A percentile compares a stretch with the other conserved stretches of the same genome.
phyloP scores from a whole-genome alignment of 2,329 filamentous ascomycete genomes.

The Colletotrichum gigasporum region DNA sequence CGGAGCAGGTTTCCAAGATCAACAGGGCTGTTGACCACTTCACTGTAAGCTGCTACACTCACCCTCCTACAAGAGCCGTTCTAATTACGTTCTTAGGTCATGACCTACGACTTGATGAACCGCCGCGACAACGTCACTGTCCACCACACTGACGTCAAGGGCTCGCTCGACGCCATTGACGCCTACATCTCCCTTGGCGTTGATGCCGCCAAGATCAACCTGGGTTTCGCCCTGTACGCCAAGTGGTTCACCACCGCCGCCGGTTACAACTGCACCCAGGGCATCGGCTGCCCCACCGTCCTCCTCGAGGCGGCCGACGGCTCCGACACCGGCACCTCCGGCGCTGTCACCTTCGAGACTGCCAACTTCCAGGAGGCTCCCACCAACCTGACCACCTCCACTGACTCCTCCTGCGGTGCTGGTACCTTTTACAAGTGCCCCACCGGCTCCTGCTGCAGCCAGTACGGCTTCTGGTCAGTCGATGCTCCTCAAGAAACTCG shows the following conservation, averaged over 20 bases:
- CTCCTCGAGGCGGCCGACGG: constrained; percentile 69
- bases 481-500: background rate
- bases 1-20: constrained; percentile 65
- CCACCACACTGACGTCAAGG: constrained; percentile 69
- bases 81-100: constrained; percentile 51
- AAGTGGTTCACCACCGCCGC: constrained; percentile 71
- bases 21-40: constrained; percentile 70
- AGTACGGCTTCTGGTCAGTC: constrained; percentile 26
- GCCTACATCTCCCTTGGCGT: constrained; percentile 69
- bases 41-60: constrained; percentile 50
- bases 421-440: constrained; percentile 26
- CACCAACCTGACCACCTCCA: constrained; percentile 20
- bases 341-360: constrained; percentile 50
- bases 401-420: constrained; percentile 10
- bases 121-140: constrained; percentile 72
- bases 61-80: rapidly evolving
- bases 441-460: constrained; percentile 21
- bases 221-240: constrained; percentile 75
- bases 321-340: constrained; percentile 62
- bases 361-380: constrained; percentile 38
- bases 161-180: constrained; percentile 63
- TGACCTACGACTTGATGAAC: constrained; percentile 80
- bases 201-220: constrained; percentile 64
- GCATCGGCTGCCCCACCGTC: constrained; percentile 68
- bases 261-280: constrained; percentile 51